These are phyloP conservation scores for Dimargaris verticillata DNA, from an alignment of 192 early-diverging fungal species.

Conservation along the genomic window DNA sequence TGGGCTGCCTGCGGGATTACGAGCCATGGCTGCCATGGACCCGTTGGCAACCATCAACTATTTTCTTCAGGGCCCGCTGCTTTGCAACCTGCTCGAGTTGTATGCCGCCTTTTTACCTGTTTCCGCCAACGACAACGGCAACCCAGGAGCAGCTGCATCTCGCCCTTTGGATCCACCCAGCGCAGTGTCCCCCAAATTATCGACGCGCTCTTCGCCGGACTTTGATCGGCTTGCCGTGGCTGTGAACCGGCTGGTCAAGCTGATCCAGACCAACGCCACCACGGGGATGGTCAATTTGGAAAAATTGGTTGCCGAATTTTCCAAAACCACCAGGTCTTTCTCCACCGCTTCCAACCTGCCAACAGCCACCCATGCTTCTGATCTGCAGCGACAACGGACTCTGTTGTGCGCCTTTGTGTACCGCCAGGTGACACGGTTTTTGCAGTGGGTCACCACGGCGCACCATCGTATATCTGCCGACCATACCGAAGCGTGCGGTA, in stretches of 20 bases:
- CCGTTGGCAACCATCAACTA: background rate
- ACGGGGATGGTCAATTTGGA: no score
- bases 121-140: background rate
- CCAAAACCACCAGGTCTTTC: no score
- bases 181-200: background rate
- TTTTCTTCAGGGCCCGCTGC: background rate
- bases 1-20: no score
- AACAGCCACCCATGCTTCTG: no score
- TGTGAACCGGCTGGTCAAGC: background rate
- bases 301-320: no score
- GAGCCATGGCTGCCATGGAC: no score
- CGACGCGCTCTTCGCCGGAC: background rate
- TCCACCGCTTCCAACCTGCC: no score
- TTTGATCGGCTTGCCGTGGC: background rate
- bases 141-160: no score
- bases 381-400: no score
- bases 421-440: background rate
- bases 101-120: background rate
- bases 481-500: background rate
- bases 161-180: no score
- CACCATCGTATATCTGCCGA: background rate
- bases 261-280: background rate
- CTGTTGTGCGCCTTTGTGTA: background rate
- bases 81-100: background rate
- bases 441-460: background rate